Evolutionary conservation across 176 grass and related monocot genomes (phyloP), one percentile per base, ranked within the genome.

Genomic region (Oryza brachyantha): DNA sequence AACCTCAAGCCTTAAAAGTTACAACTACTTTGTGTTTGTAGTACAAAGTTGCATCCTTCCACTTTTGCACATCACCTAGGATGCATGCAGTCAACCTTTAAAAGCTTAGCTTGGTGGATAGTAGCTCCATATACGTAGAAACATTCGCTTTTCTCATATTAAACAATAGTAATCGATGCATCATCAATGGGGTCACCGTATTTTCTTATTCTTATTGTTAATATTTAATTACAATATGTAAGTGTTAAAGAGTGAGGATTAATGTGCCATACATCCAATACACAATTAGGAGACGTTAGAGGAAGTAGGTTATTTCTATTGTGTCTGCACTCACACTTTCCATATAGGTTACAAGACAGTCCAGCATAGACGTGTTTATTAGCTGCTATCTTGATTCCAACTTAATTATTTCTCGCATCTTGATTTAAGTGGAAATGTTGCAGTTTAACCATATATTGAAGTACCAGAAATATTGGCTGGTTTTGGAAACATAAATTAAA

Each of bases 401-500:
- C 21, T 26, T 69, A 0, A 19, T 40, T 22, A 55, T 75, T 74
- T 82, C 37, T 87, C 35, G 28, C 54, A 63, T 26, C 17, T 61
- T 75, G 14, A 66, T 54, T 66, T 32, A 34, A 45, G 34, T 66
- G 59, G 9, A 39, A 10, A 29, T 22, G n/a, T n/a, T 3, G 4
- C 35, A 64, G 17, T 48, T 81, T 55, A 69, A 41, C 9, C 36
- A 65, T 82, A 64, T 70, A 70, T 77, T 64, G 16, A 26, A 68
- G 52, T 73, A 17, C 34, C 16, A 37, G 57, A 39, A 80, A 50
- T 71, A 48, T 25, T 46, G 3, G 9, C n/a, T 5, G 35, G 34
- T n/a, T 46, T 73, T 72, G n/a, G 2, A 62, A 43, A 73, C 34
- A 40, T 64, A 70, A 12, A 70, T 65, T 43, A 37, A 64, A 25